Evolutionary conservation across 306 rosid genomes (phyloP).

Genomic region (Benincasa hispida): DNA sequence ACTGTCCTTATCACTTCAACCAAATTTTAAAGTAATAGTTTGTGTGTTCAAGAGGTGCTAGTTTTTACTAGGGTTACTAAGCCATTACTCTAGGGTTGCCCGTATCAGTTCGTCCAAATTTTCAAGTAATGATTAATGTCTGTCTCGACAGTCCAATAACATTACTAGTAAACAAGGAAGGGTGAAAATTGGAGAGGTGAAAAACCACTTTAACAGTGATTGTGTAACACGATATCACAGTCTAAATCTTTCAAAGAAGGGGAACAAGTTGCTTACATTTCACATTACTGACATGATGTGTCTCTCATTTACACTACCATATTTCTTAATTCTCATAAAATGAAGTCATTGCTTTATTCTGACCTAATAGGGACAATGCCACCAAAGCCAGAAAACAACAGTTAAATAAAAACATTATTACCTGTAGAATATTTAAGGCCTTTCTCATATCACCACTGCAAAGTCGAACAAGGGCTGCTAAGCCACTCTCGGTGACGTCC

Average conservation of each 20-base stretch:
- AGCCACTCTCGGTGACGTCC: slow-evolving; percentile 62
- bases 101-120: background rate
- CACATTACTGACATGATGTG: background rate
- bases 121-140: background rate
- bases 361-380: background rate
- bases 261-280: background rate
- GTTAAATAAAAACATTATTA: slow-evolving; percentile 10
- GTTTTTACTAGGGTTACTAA: background rate
- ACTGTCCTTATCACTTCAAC: background rate
- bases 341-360: background rate
- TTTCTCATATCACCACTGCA: slow-evolving; percentile 95
- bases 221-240: background rate
- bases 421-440: slow-evolving; percentile 90
- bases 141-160: background rate
- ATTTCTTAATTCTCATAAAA: background rate
- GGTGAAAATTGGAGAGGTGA: background rate
- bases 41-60: background rate
- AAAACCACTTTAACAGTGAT: background rate
- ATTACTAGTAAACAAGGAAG: background rate
- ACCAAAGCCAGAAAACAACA: background rate
- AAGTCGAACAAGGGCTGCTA: slow-evolving; percentile 69
- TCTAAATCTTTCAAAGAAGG: background rate
- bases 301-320: background rate
- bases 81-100: background rate
- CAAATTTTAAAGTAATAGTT: background rate